Conservation (phyloP, 805 yeast genomes). For the Zygoascus flipseniorum region DNA sequence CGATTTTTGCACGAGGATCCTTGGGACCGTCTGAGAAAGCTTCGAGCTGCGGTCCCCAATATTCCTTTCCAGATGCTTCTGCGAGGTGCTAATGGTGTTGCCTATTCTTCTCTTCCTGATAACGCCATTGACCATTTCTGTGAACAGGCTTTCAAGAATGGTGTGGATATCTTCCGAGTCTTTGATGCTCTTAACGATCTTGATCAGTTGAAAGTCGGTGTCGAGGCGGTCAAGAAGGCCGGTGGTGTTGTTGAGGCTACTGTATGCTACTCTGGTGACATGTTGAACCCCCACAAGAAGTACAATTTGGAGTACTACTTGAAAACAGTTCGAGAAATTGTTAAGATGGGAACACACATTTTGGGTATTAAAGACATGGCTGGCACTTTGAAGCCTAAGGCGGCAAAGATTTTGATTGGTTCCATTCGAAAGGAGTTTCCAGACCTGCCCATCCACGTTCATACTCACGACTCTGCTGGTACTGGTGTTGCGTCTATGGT, state of each 20-base stretch:
- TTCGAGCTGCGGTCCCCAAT: slow-evolving; percentile 89
- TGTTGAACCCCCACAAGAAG: slow-evolving; percentile 92
- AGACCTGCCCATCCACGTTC: slow-evolving; percentile 93
- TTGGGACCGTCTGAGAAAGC: slow-evolving; percentile 87
- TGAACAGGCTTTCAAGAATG: slow-evolving; percentile 85
- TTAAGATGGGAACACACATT: slow-evolving; percentile 90
- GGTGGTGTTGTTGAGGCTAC: slow-evolving; percentile 99
- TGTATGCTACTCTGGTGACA: slow-evolving; percentile 97
- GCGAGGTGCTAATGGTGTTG: slow-evolving; percentile 99
- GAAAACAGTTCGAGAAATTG: slow-evolving; percentile 71
- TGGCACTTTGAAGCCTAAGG: slow-evolving; percentile 93
- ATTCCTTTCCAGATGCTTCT: slow-evolving; percentile 98
- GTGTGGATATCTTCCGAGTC: slow-evolving; percentile 96
- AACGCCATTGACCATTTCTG: slow-evolving; percentile 98
- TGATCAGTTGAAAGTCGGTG: slow-evolving; percentile 95
- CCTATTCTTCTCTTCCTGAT: slow-evolving; percentile 95
- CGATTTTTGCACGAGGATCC: slow-evolving; percentile 98
- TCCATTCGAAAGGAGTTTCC: slow-evolving; percentile 82
- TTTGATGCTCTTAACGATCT: slow-evolving; percentile 96
- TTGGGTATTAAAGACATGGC: slow-evolving; percentile 99
- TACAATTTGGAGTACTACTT: slow-evolving; percentile 89
- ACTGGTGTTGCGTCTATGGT: slow-evolving; percentile 97
- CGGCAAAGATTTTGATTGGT: slow-evolving; percentile 75
- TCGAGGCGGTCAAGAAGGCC: slow-evolving; percentile 94
- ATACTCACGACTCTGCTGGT: slow-evolving; percentile 99